A percentile compares a stretch with the other conserved stretches of the same genome.
phyloP scores from a whole-genome alignment of 805 yeast genomes.

The Nakazawaea wyomingensis region DNA sequence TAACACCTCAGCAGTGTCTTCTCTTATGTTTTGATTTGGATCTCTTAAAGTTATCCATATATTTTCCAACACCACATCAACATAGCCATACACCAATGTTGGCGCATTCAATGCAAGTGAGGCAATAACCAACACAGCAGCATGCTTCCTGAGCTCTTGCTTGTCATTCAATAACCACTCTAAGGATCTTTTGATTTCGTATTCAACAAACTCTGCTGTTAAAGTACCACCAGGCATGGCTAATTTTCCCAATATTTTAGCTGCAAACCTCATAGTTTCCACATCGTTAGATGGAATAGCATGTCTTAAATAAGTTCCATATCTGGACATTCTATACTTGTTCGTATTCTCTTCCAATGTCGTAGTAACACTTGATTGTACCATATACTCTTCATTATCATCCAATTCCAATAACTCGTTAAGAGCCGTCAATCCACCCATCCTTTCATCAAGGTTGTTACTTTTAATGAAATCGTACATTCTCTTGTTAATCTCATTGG shows the following conservation, averaged over 20 bases:
- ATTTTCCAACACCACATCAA: conserved; percentile 71
- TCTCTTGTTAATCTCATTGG: conserved; percentile 79
- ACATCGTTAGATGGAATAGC: conserved; percentile 78
- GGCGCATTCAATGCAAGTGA: conserved; percentile 88
- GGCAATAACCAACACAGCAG: conserved; percentile 77
- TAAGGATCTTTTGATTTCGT: conserved; percentile 80
- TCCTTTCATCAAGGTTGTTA: conserved; percentile 60
- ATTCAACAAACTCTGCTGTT: conserved; percentile 90
- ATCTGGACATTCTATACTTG: conserved; percentile 64
- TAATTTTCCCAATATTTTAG: conserved; percentile 79
- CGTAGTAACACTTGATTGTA: conserved; percentile 29
- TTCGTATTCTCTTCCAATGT: conserved; percentile 70
- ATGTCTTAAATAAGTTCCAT: conserved; percentile 82
- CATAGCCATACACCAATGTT: conserved; percentile 71
- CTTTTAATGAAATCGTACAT: conserved; percentile 73
- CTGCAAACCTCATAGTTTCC: conserved; percentile 82
- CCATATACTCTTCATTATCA: conserved; percentile 46
- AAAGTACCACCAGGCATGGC: conserved; percentile 87
- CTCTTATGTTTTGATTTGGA: conserved; percentile 64
- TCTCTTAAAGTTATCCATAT: conserved; percentile 89
- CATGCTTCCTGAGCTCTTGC: conserved; percentile 82
- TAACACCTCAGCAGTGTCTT: conserved; percentile 79
- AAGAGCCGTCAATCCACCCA: conserved; percentile 90
- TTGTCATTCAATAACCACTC: conserved; percentile 91
- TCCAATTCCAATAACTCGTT: conserved; percentile 83